phyloP scores from a whole-genome alignment of 441 rosid species.

The Rhodomyrtus psidioides region DNA sequence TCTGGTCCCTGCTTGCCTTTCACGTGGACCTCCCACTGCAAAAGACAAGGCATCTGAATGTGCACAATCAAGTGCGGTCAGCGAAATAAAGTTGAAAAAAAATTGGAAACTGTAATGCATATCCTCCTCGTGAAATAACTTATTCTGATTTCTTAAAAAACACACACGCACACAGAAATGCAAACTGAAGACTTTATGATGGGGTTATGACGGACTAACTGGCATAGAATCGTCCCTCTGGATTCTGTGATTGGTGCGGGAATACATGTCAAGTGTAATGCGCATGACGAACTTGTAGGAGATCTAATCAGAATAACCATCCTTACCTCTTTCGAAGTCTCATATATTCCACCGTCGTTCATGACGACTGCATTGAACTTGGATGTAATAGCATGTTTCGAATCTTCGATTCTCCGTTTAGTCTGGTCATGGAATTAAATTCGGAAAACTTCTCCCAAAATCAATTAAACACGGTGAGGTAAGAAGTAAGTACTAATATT shows the following conservation, averaged over 20 bases:
- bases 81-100: background rate
- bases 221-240: background rate
- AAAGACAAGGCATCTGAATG: background rate
- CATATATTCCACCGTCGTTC: background rate
- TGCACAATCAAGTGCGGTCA: background rate
- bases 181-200: background rate
- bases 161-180: background rate
- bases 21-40: background rate
- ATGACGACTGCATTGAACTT: background rate
- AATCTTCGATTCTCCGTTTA: background rate
- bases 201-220: background rate
- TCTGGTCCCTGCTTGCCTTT: background rate
- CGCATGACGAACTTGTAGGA: background rate
- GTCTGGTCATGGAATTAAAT: background rate
- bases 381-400: background rate
- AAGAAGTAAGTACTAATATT: background rate
- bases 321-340: background rate
- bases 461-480: background rate
- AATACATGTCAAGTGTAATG: background rate
- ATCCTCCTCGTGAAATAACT: background rate
- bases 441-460: background rate
- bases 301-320: background rate
- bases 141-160: background rate
- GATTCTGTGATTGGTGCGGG: background rate
- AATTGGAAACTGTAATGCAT: background rate